Percentiles rank a stretch among this genome's conserved stretches.
phyloP scores from a whole-genome alignment of 2,329 filamentous ascomycete species.

The Fusarium brevicatenulatum region DNA sequence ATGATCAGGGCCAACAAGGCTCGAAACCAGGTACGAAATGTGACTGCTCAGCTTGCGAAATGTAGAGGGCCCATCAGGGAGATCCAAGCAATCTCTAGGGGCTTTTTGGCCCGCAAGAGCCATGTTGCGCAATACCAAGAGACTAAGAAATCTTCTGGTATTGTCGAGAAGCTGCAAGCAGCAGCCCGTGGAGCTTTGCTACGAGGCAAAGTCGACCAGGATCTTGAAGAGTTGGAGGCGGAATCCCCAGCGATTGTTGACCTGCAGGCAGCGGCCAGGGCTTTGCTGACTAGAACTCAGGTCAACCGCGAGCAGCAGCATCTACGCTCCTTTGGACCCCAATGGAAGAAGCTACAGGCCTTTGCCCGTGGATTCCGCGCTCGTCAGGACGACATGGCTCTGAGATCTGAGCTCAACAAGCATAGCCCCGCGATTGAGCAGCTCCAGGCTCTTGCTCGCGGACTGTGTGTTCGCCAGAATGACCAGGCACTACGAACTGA shows the following conservation, averaged over 20 bases:
- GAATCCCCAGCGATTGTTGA: constrained; percentile 61
- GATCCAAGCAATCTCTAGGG: constrained; percentile 73
- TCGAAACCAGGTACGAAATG: constrained; percentile 66
- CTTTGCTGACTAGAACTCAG: constrained; percentile 66
- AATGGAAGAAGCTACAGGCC: constrained; percentile 59
- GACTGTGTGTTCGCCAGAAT: constrained; percentile 15
- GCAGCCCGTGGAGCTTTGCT: constrained; percentile 73
- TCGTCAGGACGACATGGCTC: constrained; percentile 55
- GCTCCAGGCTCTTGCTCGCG: constrained; percentile 65
- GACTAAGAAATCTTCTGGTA: constrained; percentile 61
- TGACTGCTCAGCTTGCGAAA: constrained; percentile 67
- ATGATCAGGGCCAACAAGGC: constrained; percentile 76
- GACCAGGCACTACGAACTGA: constrained; percentile 56
- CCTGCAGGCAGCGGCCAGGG: constrained; percentile 75
- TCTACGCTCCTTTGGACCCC: constrained; percentile 59
- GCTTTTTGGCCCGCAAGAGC: constrained; percentile 70
- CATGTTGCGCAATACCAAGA: constrained; percentile 66
- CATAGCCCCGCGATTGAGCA: constrained; percentile 55
- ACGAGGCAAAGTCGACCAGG: constrained; percentile 65
- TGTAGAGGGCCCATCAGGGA: constrained; percentile 72
- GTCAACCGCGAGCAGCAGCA: constrained; percentile 61
- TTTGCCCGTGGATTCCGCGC: constrained; percentile 59
- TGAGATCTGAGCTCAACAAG: constrained; percentile 59
- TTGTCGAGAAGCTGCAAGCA: constrained; percentile 71
- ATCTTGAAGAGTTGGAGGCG: constrained; percentile 62